Conservation (phyloP, 345 rosid genomes). For the Ricinus communis region DNA sequence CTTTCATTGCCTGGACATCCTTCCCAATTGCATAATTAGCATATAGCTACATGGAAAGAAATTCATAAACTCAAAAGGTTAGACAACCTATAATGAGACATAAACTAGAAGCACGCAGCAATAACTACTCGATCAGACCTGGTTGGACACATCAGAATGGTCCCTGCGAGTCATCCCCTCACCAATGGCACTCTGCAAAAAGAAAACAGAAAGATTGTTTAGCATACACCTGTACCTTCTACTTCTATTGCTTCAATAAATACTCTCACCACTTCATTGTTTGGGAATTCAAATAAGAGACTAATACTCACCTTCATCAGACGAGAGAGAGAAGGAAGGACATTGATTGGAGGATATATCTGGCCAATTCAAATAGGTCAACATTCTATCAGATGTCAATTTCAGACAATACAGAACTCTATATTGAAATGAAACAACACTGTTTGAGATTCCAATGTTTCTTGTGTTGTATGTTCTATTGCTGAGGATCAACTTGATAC, state of each 20-base stretch:
- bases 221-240: not conserved
- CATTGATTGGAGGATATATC: constrained; percentile 98
- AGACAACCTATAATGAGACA: not conserved
- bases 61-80: not conserved
- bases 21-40: constrained; percentile 97
- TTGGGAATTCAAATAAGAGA: constrained; percentile 7
- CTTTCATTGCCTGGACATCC: constrained; percentile 99
- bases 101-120: not conserved
- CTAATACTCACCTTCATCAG: constrained; percentile 75
- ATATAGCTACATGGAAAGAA: constrained; percentile 53
- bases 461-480: not conserved
- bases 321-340: constrained; percentile 96
- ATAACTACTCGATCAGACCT: constrained; percentile 43
- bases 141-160: constrained; percentile 93
- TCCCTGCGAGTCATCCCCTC: constrained; percentile 96
- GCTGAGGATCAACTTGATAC: not conserved
- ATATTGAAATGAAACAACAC: not conserved
- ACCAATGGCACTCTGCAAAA: constrained; percentile 88
- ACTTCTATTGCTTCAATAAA: not conserved
- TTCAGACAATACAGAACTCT: not conserved
- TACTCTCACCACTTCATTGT: not conserved
- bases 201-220: not conserved
- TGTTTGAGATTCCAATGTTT: not conserved
- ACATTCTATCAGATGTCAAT: not conserved
- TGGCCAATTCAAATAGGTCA: constrained; percentile 37